phyloP scores from a whole-genome alignment of 305 asterid species.

The Fraxinus nigra region DNA sequence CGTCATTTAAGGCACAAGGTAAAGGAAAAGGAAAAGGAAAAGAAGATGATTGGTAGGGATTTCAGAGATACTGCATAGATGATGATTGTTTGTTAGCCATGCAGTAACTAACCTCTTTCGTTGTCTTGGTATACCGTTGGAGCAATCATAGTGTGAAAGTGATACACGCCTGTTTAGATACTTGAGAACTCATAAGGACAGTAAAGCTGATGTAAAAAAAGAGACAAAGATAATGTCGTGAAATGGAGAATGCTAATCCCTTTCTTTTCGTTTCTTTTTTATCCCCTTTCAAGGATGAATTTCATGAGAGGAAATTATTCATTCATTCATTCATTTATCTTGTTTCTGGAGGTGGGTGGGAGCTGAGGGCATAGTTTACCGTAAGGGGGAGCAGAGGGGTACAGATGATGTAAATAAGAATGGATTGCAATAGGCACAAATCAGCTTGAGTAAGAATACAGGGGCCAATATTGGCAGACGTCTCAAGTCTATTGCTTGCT shows the following conservation, averaged over 20 bases:
- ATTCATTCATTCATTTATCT: not conserved
- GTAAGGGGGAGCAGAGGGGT: not conserved
- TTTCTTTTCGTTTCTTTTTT: not conserved
- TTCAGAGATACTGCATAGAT: not conserved
- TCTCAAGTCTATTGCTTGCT: not conserved
- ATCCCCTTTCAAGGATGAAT: not conserved
- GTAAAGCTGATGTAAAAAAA: not conserved
- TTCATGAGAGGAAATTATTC: not conserved
- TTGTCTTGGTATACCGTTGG: not conserved
- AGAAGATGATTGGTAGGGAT: not conserved
- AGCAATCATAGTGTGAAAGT: not conserved
- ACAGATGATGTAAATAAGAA: not conserved
- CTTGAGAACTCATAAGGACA: not conserved
- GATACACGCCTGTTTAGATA: not conserved
- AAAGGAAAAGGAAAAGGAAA: not conserved
- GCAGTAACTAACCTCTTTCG: not conserved
- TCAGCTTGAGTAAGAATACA: not conserved
- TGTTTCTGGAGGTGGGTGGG: not conserved
- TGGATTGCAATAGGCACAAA: not conserved
- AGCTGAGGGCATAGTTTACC: not conserved
- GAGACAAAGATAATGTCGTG: not conserved
- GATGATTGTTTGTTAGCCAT: not conserved
- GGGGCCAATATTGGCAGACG: not conserved
- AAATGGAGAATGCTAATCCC: not conserved
- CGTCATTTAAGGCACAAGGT: not conserved